Conservation (phyloP, 257 asterid genomes). For the Solanum sejunctum region DNA sequence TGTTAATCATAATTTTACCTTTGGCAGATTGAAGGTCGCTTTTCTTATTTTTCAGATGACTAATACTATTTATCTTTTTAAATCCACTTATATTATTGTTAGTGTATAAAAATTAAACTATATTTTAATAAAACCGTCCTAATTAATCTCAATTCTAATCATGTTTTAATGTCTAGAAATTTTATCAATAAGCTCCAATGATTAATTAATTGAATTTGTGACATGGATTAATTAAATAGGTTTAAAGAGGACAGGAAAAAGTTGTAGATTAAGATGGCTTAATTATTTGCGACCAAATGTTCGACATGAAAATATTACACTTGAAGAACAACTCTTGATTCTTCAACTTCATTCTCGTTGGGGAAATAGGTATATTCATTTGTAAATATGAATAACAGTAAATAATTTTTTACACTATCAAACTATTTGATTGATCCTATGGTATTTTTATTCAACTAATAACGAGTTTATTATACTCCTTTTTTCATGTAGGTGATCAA, state of each 20-base stretch:
- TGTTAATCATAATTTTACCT: too few relatives aligned
- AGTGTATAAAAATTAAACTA: too few relatives aligned
- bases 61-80: too few relatives aligned
- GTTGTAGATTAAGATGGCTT: constrained; percentile 70
- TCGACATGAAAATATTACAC: constrained; percentile 83
- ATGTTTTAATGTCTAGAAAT: background rate
- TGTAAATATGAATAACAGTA: too few relatives aligned
- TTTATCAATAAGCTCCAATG: too few relatives aligned
- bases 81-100: too few relatives aligned
- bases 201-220: background rate
- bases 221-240: constrained; percentile 19
- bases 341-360: constrained; percentile 89
- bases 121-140: too few relatives aligned
- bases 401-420: too few relatives aligned
- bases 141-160: too few relatives aligned
- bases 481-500: constrained; percentile 54
- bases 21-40: too few relatives aligned
- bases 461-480: background rate
- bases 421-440: background rate
- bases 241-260: constrained; percentile 67
- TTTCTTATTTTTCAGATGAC: too few relatives aligned
- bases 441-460: background rate
- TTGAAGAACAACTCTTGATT: constrained; percentile 74
- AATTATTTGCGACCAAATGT: constrained; percentile 81
- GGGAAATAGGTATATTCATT: constrained; percentile 58